Conservation (phyloP, 805 yeast species). For the Starmerella potacharoeniae region DNA sequence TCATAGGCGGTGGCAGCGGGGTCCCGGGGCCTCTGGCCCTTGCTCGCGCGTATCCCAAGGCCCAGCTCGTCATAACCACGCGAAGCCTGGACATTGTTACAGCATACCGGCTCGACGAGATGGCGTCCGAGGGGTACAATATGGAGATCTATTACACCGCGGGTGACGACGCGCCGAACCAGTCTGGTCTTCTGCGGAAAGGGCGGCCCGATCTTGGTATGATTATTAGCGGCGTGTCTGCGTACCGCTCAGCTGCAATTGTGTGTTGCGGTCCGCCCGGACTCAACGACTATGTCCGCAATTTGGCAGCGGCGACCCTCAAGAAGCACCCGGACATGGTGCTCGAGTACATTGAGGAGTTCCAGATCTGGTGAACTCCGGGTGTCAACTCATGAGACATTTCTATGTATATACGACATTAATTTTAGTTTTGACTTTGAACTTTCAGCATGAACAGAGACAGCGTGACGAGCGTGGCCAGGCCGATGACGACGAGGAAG, state of each 20-base stretch:
- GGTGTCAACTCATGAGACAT: not conserved
- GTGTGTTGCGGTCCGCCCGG: constrained; percentile 53
- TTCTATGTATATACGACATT: not conserved
- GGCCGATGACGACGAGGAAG: constrained; percentile 4
- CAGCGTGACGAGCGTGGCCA: not conserved
- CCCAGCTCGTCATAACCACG: constrained; percentile 4
- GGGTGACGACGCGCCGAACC: not conserved
- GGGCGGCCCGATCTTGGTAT: constrained; percentile 12
- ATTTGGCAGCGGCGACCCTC: constrained; percentile 32
- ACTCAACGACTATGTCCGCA: constrained; percentile 49
- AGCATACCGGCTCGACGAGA: constrained; percentile 4
- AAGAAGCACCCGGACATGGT: constrained; percentile 31
- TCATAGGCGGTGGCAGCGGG: constrained; percentile 15
- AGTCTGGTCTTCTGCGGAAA: not conserved
- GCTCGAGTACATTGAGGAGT: constrained; percentile 57
- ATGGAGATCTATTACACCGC: constrained; percentile 8
- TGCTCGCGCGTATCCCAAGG: constrained; percentile 1
- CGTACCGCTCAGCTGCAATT: constrained; percentile 35
- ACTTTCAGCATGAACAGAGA: not conserved
- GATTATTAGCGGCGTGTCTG: constrained; percentile 29
- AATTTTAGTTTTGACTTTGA: not conserved
- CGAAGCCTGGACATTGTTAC: constrained; percentile 4
- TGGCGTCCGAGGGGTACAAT: not conserved
- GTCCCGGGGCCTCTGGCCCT: constrained; percentile 14
- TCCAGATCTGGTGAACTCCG: constrained; percentile 48